Evolutionary conservation across 306 rosid genomes (phyloP), one percentile per base, ranked within the genome.

Genomic region (Vigna radiata): DNA sequence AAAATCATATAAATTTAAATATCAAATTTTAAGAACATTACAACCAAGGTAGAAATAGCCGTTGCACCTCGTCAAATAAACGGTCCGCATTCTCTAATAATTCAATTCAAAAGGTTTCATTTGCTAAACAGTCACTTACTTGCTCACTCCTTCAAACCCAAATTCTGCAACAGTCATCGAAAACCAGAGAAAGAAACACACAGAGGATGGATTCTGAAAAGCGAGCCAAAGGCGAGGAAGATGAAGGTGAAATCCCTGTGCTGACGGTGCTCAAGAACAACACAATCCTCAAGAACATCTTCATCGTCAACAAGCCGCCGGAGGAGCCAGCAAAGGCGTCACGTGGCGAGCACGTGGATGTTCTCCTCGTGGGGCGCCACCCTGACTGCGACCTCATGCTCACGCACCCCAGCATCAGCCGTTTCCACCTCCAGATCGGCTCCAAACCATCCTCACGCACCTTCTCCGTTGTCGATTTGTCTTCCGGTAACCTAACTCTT

Each of bases 381-480:
- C 97, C 96, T 1, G 90, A 90, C 46, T 92, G 96, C 83, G 79
- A 88, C 77, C 75, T 90, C 81, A 84, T 82, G 83, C 78, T 92
- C 16, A 92, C 96, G 5, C 96, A 92, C 43, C 97, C 97, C 68
- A 90, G 96, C 85, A 83, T 92, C 83, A 92, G 97, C 83, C 75
- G 97, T 81, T 92, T 86, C 85, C 97, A 92, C 83, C 91, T 92
- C 70, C 86, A 87, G 73, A 83, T 92, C 70, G 73, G 83, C 23
- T 88, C 96, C 18, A 68, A 72, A 2, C 87, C 91, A 9, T 83
- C 87, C 13, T 77, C 79, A 0, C 86, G 72, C 14, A 61, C 72
- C 77, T 85, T 92, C 49, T 88, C 49, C 50, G 83, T 92, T 33
- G 17, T 81, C 53, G 97, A 92, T 68, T 86, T 88, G 52, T 85